Conservation (phyloP, 1,284 basidiomycete species). For the Microbotryomycetes sp. region DNA sequence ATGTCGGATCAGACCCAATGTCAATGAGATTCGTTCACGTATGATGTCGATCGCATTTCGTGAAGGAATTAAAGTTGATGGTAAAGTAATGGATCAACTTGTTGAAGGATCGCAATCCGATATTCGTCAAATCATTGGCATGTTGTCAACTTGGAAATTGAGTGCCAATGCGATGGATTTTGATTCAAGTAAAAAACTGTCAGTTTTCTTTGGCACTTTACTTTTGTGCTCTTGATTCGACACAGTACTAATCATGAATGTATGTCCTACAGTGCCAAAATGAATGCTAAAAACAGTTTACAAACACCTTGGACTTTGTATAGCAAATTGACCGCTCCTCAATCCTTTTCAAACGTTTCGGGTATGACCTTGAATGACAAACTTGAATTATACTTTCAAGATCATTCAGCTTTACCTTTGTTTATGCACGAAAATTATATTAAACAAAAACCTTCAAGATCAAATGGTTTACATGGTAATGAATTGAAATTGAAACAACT, state of each 20-base stretch:
- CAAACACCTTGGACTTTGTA: slow-evolving; percentile 86
- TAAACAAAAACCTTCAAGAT: slow-evolving; percentile 65
- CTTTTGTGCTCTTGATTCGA: not conserved
- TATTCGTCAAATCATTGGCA: slow-evolving; percentile 93
- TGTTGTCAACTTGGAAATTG: slow-evolving; percentile 93
- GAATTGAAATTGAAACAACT: slow-evolving; percentile 65
- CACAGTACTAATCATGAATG: not conserved
- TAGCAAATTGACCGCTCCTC: slow-evolving; percentile 77
- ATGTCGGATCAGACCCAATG: slow-evolving; percentile 57
- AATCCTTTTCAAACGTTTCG: slow-evolving; percentile 75
- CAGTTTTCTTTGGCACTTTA: slow-evolving; percentile 39
- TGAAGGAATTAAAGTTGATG: slow-evolving; percentile 84
- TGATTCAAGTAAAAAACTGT: slow-evolving; percentile 85
- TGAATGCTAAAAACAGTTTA: slow-evolving; percentile 87
- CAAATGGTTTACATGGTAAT: slow-evolving; percentile 44
- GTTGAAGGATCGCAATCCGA: slow-evolving; percentile 84
- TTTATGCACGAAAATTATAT: slow-evolving; percentile 94
- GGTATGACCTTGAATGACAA: slow-evolving; percentile 81
- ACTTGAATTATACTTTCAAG: slow-evolving; percentile 94
- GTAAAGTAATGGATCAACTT: slow-evolving; percentile 87
- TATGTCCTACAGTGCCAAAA: slow-evolving; percentile 57
- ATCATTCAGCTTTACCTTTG: slow-evolving; percentile 84
- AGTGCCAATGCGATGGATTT: slow-evolving; percentile 69
- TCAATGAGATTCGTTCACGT: slow-evolving; percentile 66
- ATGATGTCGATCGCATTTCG: slow-evolving; percentile 83